Conservation (phyloP, 2,329 filamentous ascomycete species). For the Exophiala oligosperma region DNA sequence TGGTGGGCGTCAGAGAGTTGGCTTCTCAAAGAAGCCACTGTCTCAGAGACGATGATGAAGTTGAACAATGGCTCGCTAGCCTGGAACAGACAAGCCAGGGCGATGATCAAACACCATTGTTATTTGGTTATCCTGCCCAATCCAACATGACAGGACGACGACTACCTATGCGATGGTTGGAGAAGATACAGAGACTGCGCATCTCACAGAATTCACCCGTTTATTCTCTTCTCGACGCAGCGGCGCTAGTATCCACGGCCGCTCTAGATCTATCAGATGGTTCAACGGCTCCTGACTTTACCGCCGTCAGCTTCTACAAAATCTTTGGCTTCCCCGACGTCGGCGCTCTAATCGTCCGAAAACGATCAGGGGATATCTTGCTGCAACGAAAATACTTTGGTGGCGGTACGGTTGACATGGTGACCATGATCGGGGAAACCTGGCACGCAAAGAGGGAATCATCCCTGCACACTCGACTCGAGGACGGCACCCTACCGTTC, state of each 20-base stretch:
- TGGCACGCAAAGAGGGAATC: slow-evolving; percentile 79
- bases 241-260: slow-evolving; percentile 75
- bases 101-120: slow-evolving; percentile 30
- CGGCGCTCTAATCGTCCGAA: slow-evolving; percentile 79
- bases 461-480: slow-evolving; percentile 75
- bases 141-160: slow-evolving; percentile 88
- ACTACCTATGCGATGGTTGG: slow-evolving; percentile 70
- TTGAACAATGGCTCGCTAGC: slow-evolving; percentile 64
- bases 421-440: slow-evolving; percentile 71
- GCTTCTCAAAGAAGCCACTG: slow-evolving; percentile 63
- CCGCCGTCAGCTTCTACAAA: slow-evolving; percentile 87
- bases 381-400: slow-evolving; percentile 78
- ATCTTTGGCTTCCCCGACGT: slow-evolving; percentile 97
- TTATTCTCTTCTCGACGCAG: slow-evolving; percentile 80
- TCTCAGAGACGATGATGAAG: slow-evolving; percentile 60
- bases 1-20: slow-evolving; percentile 77
- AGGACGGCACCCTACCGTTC: slow-evolving; percentile 88
- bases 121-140: slow-evolving; percentile 86
- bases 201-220: slow-evolving; percentile 33
- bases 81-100: slow-evolving; percentile 9
- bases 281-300: slow-evolving; percentile 73
- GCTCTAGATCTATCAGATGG: slow-evolving; percentile 68
- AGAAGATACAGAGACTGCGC: slow-evolving; percentile 43
- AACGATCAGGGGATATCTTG: slow-evolving; percentile 65
- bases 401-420: slow-evolving; percentile 90